These are phyloP conservation scores for Aspergillus sp. DNA, from an alignment of 2,329 filamentous ascomycete genomes.

Conservation along the genomic window DNA sequence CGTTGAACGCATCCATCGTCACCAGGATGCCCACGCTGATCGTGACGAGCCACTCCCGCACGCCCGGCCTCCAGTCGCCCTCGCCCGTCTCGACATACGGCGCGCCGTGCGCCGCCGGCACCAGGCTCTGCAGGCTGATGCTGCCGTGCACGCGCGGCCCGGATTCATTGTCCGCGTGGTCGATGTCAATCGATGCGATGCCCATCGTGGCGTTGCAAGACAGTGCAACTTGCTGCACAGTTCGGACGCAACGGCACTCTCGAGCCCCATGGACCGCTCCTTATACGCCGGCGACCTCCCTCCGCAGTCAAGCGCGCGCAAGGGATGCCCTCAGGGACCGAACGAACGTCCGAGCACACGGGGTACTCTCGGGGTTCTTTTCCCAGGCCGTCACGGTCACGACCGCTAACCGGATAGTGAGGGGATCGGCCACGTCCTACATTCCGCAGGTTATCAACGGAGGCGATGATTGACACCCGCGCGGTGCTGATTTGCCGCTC, in stretches of 20 bases:
- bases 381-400: neutral
- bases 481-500: neutral
- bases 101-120: neutral
- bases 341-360: neutral
- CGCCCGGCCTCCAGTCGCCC: constrained; percentile 36
- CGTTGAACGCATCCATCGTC: constrained; percentile 51
- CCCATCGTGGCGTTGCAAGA: constrained; percentile 13
- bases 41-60: constrained; percentile 43
- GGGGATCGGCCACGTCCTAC: neutral
- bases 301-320: neutral
- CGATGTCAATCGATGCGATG: constrained; percentile 13
- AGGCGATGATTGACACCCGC: neutral
- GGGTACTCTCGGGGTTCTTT: neutral
- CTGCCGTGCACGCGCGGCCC: constrained; percentile 8
- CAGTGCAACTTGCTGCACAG: too few species aligned
- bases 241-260: too few species aligned
- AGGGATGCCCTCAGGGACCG: too few species aligned
- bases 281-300: too few species aligned
- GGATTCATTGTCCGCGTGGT: constrained; percentile 14
- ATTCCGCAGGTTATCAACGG: neutral
- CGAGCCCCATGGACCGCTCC: too few species aligned
- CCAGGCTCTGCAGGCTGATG: constrained; percentile 9
- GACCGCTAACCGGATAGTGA: neutral
- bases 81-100: constrained; percentile 8
- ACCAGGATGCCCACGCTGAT: constrained; percentile 44